Base-by-base conservation (phyloP, 1,284 basidiomycete species). In the Fomitiporia mediterranea region DNA sequence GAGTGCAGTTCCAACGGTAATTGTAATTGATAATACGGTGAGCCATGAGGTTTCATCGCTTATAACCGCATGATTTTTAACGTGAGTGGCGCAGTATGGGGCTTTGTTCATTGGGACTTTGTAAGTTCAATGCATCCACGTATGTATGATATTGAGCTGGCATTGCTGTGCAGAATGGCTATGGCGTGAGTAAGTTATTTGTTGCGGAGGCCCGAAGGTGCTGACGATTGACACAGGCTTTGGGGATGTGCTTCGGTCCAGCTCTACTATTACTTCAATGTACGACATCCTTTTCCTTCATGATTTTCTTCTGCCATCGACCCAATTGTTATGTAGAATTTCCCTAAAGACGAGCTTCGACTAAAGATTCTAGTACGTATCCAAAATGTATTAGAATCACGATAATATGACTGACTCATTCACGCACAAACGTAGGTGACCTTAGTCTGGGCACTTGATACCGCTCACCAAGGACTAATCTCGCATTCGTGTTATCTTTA, bases 391-490 rank as follows among this genome's bases (percentile, higher is more conserved):
- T 4, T 21, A 8, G 15, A 9, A 17, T 8, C 47, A n/a, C n/a
- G n/a, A n/a, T n/a, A n/a, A n/a, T n/a, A n/a, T n/a, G 46, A 2
- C 11, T 2, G 17, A n/a, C 44, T 48, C 4, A 37, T 23, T 17
- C 7, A 52, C 15, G 34, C 42, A n/a, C 8, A 13, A 7, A 8
- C 17, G 11, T 30, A 51, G 47, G 57, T 59, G 19, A 19, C 39
- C 21, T 5, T 32, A 9, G 53, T 59, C 23, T 59, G 57, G 58
- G 28, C 35, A 8, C 30, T 60, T 11, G 58, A 60, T 34, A 60
- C 58, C 3, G 27, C 49, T n/a, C 58, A 60, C 46, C 58, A 60
- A 50, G 55, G 44, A 6, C 43, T 60, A 15, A 52, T 60, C 21
- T 49, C 37, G 8, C 55, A 60, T 37, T 34, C 43, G 13, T 38